Evolutionary conservation across 1,284 basidiomycete genomes (phyloP), one percentile per base, ranked within the genome.

Genomic region (Melampsora americana): DNA sequence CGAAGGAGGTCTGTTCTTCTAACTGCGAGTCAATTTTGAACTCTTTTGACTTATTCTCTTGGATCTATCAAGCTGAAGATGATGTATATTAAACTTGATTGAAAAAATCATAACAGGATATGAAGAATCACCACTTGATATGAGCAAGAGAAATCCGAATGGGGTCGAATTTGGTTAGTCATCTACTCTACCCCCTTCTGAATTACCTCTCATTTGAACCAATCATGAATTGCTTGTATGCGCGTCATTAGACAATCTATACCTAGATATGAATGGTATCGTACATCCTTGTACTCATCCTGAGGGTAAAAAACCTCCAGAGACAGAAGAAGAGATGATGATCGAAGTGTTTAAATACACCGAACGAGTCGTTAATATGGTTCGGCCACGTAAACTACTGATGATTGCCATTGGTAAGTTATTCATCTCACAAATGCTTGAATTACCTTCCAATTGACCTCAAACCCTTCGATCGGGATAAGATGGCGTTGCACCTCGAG

Each of bases 261-360:
- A 75, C 48, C 72, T 75, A 39, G 72, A 83, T 77, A 83, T 83
- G 82, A 83, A 82, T 53, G 82, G 82, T 65, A 83, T 86, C 78
- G 94, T 98, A 30, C 95, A 99, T 85, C 95, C 95, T 6, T 98
- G 95, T 88, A 98, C 95, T 0, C 95, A 98, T 83, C 95, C 95
- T 0, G 95, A 98, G 83, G 95, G 94, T 80, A 93, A 92, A 86
- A 92, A 93, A 64, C 90, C 96, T 0, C 96, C 96, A 0, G 92
- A 96, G 83, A 97, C 94, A 1, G 96, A 99, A 83, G 92, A 94
- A 82, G 95, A 98, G 77, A 99, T 99, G 96, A 99, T 99, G 96
- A 82, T 92, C 28, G 96, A 98, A 83, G 88, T 99, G 61, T 98
- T 99, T 85, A 89, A 87, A 69, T 99, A 99, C 85, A 99, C 96